These are phyloP conservation scores for Silene latifolia DNA, from an alignment of 148 eudicot species.

Conservation along the genomic window DNA sequence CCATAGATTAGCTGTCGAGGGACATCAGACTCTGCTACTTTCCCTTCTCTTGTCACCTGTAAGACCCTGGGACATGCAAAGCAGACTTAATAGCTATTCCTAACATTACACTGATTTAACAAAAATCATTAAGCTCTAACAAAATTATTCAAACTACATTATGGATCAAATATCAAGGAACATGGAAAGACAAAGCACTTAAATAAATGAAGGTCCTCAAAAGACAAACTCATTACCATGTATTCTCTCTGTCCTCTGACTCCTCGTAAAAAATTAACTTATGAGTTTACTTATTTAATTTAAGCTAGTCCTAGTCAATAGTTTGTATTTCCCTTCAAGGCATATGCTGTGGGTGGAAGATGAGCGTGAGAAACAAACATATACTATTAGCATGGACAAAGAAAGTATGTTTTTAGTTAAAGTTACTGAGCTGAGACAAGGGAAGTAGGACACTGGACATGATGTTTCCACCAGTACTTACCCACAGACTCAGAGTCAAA, in stretches of 20 bases:
- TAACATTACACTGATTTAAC: neutral
- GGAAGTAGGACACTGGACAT: neutral
- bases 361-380: too few species aligned
- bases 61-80: slow-evolving; percentile 53
- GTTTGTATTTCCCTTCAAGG: too few species aligned
- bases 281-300: too few species aligned
- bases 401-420: neutral
- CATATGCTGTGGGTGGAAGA: too few species aligned
- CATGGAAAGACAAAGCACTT: neutral
- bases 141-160: neutral
- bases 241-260: too few species aligned
- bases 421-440: neutral
- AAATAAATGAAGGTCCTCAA: neutral
- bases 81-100: slow-evolving; percentile 12
- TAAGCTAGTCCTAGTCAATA: too few species aligned
- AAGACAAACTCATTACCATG: too few species aligned
- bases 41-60: slow-evolving; percentile 90
- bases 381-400: too few species aligned
- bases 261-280: too few species aligned
- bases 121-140: neutral
- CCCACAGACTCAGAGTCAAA: neutral
- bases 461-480: neutral
- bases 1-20: slow-evolving; percentile 94
- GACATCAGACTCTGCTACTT: slow-evolving; percentile 62
- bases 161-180: too few species aligned